These are phyloP conservation scores for Hemisphaericaspora xylofermentans DNA, from an alignment of 1,139 yeast genomes.

Conservation along the genomic window DNA sequence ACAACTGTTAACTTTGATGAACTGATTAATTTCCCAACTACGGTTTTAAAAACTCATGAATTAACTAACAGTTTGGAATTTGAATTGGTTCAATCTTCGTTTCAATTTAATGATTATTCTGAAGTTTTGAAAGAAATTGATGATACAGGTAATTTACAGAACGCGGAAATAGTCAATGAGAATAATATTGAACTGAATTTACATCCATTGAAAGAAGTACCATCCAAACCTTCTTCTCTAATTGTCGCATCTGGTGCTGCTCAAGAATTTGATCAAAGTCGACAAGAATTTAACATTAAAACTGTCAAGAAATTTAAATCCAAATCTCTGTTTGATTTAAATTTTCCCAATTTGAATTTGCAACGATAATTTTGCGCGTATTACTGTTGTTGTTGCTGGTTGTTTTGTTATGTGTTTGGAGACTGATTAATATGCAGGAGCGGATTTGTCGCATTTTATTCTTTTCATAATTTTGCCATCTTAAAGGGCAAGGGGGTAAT, in stretches of 20 bases:
- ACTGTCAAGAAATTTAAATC: constrained; percentile 14
- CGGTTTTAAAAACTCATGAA: constrained; percentile 11
- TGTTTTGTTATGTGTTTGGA: neutral
- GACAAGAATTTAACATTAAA: too few relatives aligned
- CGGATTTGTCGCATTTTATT: neutral
- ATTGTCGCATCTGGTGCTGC: neutral
- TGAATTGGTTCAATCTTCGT: constrained; percentile 9
- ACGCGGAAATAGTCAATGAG: too few relatives aligned
- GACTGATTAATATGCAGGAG: neutral
- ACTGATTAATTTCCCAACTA: constrained; percentile 10
- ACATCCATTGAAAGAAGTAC: neutral
- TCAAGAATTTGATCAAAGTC: too few relatives aligned
- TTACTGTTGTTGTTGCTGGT: neutral
- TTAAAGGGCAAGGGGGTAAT: neutral
- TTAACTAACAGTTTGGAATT: constrained; percentile 14
- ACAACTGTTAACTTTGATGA: neutral
- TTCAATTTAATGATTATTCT: neutral
- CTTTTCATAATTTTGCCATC: neutral
- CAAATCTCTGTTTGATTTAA: constrained; percentile 13
- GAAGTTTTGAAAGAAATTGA: neutral
- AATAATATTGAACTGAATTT: too few relatives aligned
- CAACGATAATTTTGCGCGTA: neutral
- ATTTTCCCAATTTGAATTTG: constrained; percentile 14
- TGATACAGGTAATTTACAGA: neutral
- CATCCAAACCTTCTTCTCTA: neutral